These are phyloP conservation scores for Lactarius quietus DNA, from an alignment of 768 basidiomycete species.

Conservation along the genomic window DNA sequence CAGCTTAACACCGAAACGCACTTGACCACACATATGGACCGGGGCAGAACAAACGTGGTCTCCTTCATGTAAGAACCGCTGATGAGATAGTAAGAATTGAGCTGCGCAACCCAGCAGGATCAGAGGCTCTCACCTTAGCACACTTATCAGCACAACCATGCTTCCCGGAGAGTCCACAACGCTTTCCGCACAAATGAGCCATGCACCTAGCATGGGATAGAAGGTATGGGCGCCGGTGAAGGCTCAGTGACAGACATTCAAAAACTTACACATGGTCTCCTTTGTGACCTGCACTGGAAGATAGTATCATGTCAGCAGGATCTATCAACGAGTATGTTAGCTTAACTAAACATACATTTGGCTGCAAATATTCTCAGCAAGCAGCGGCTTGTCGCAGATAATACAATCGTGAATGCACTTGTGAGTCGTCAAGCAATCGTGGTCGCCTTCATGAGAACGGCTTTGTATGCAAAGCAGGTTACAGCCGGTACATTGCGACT, in stretches of 20 bases:
- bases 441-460: constrained; percentile 43
- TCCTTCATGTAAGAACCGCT: constrained; percentile 51
- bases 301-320: neutral
- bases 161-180: constrained; percentile 45
- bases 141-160: constrained; percentile 52
- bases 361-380: constrained; percentile 37
- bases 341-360: constrained; percentile 42
- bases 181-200: constrained; percentile 52
- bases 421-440: constrained; percentile 53
- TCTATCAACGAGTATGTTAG: neutral
- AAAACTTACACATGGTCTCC: constrained; percentile 48
- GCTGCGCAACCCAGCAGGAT: neutral
- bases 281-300: constrained; percentile 50
- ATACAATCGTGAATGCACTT: constrained; percentile 44
- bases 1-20: constrained; percentile 23
- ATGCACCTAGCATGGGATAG: constrained; percentile 28
- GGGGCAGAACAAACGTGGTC: constrained; percentile 54
- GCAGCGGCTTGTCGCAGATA: constrained; percentile 36
- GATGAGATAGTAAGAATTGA: neutral
- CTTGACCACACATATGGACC: constrained; percentile 55
- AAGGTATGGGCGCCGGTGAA: constrained; percentile 28
- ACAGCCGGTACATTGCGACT: constrained; percentile 44
- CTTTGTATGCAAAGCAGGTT: constrained; percentile 47
- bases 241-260: neutral
- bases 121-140: constrained; percentile 39